Conservation (phyloP, 2,329 filamentous ascomycete species). For the Cylindrodendrum hubeiense region DNA sequence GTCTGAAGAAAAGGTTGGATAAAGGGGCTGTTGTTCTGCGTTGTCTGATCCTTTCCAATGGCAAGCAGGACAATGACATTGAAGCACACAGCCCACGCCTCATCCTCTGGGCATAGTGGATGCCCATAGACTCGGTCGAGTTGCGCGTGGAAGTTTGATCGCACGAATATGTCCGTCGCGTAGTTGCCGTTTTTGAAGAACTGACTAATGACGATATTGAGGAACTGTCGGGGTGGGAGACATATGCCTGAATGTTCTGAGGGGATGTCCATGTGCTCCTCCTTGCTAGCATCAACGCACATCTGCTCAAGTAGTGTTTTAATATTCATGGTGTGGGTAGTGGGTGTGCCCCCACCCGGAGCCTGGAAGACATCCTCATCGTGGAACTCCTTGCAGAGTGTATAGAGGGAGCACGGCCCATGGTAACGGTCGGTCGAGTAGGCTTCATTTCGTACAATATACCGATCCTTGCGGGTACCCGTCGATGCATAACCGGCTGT, state of each 20-base stretch:
- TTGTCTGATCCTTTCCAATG: slow-evolving; percentile 39
- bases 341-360: neutral
- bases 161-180: slow-evolving; percentile 41
- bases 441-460: slow-evolving; percentile 36
- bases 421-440: slow-evolving; percentile 40
- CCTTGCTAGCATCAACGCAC: slow-evolving; percentile 35
- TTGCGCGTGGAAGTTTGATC: slow-evolving; percentile 37
- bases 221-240: slow-evolving; percentile 42
- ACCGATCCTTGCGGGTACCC: slow-evolving; percentile 26
- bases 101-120: slow-evolving; percentile 33
- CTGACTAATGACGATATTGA: slow-evolving; percentile 39
- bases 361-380: slow-evolving; percentile 35
- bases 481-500: neutral
- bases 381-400: slow-evolving; percentile 42
- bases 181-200: slow-evolving; percentile 43
- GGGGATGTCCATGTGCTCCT: slow-evolving; percentile 38
- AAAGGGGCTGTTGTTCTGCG: slow-evolving; percentile 40
- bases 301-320: slow-evolving; percentile 37
- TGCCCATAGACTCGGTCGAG: slow-evolving; percentile 41
- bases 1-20: slow-evolving; percentile 42
- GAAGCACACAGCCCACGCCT: slow-evolving; percentile 44
- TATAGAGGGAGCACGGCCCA: slow-evolving; percentile 41
- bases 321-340: slow-evolving; percentile 10
- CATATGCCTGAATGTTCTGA: slow-evolving; percentile 30
- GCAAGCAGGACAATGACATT: slow-evolving; percentile 41